phyloP scores from a whole-genome alignment of 73 alveolate species.

The Uronychia setigera region DNA sequence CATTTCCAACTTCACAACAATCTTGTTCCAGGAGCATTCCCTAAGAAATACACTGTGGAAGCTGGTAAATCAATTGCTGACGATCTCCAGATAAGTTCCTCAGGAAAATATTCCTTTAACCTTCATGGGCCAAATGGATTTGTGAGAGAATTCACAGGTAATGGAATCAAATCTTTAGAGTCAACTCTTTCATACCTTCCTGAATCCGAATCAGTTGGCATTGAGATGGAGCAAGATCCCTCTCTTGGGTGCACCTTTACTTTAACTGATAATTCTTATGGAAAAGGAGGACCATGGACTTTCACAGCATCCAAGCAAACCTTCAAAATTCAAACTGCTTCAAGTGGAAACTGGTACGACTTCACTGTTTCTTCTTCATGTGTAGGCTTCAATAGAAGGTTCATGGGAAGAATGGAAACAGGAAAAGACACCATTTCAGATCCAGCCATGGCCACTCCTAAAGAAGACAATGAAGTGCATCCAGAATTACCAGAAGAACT shows the following conservation, averaged over 20 bases:
- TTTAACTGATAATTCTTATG: background rate
- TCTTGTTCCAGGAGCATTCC: background rate
- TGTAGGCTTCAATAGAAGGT: background rate
- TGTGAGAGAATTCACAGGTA: background rate
- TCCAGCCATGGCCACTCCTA: conserved; percentile 4
- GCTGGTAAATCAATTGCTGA: background rate
- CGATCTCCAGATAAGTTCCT: background rate
- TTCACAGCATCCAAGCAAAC: background rate
- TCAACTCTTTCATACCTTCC: background rate
- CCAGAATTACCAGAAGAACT: too few species aligned
- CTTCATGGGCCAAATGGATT: background rate
- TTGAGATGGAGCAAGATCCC: background rate
- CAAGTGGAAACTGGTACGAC: background rate
- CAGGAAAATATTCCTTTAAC: background rate
- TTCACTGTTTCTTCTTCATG: background rate
- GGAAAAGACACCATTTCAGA: background rate
- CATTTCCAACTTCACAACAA: background rate
- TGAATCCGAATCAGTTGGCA: background rate
- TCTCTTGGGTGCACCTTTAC: background rate
- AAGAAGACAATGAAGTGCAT: too few species aligned
- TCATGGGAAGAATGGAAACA: background rate
- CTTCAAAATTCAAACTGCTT: background rate
- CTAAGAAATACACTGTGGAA: background rate
- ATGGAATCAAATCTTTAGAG: background rate
- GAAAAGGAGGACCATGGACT: background rate